Evolutionary conservation across 139 green algal genomes (phyloP), one percentile per base, ranked within the genome.

Genomic region (Asterochloris sp.): DNA sequence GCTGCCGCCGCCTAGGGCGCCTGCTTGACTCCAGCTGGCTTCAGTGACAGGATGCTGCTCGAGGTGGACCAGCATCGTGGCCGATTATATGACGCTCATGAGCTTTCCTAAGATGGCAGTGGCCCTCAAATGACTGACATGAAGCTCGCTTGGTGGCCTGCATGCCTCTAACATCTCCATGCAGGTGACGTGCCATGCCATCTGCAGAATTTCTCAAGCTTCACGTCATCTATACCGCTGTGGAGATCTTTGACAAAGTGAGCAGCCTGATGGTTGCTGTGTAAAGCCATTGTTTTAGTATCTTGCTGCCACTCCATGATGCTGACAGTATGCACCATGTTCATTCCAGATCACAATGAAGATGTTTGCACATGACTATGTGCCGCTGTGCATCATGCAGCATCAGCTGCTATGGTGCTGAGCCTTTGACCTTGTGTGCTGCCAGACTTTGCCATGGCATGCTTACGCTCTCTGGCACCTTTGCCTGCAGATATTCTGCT

Each of bases 171-270:
- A 54, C 38, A 6, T 54, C 88, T 92, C 16, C 4, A 54, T 54
- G 38, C 38, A 54, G 6, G 38, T 54, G 38, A 54, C 38, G 38
- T 54, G 4, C 38, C 38, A 6, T 54, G 38, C 38, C 38, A 54
- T 54, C 38, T 54, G 38, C 38, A 54, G 95, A 98, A 88, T 96
- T 98, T 73, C 85, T 98, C 21, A 98, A 98, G 89, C 94, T 98
- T 76, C 88, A 87, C 29, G 92, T 98, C 21, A 85, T 98, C 16
- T 93, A 93, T 68, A 93, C 86, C 21, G 91, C 92, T 0, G 86
- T 98, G 60, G 95, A 98, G 82, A 93, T 98, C 38, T 83, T 89
- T 27, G 95, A 98, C 85, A 97, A 97, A 91, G 92, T 90, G 38
- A 11, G 54, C 47, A 54, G 23, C 27, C 23, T 17, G 29, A 63